phyloP scores from a whole-genome alignment of 1,284 basidiomycete genomes.

The Ustilago loliicola region DNA sequence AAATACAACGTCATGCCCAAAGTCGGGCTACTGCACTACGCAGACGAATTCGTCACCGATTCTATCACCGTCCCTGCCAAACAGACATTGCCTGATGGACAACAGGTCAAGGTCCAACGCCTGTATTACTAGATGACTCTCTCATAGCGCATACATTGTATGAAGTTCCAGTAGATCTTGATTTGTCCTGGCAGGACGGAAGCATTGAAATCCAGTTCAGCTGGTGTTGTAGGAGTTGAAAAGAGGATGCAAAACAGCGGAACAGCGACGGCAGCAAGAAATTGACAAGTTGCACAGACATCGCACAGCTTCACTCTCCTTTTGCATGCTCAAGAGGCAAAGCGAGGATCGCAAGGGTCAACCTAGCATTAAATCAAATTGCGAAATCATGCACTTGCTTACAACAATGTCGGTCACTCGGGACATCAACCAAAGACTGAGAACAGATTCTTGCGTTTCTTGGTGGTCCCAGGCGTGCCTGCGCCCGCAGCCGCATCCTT shows the following conservation, averaged over 20 bases:
- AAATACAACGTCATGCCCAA: constrained; percentile 93
- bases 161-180: neutral
- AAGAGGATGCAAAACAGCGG: no score
- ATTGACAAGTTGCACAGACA: no score
- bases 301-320: no score
- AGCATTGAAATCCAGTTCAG: neutral
- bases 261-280: no score
- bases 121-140: constrained; percentile 35
- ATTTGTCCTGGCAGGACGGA: no score
- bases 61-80: constrained; percentile 29
- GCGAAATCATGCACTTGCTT: neutral
- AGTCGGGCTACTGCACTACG: constrained; percentile 77
- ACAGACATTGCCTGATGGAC: constrained; percentile 24
- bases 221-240: no score
- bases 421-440: constrained; percentile 34
- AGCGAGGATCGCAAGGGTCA: no score
- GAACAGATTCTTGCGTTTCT: constrained; percentile 37
- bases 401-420: neutral
- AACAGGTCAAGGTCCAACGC: constrained; percentile 36
- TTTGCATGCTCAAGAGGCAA: no score
- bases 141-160: neutral
- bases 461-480: neutral
- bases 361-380: neutral
- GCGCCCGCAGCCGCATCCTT: constrained; percentile 1
- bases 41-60: constrained; percentile 28